A percentile compares a stretch with the other conserved stretches of the same genome.
Evolutionary conservation across 495 filamentous ascomycete genomes (phyloP).

Genomic region (Sordaria brevicollis): DNA sequence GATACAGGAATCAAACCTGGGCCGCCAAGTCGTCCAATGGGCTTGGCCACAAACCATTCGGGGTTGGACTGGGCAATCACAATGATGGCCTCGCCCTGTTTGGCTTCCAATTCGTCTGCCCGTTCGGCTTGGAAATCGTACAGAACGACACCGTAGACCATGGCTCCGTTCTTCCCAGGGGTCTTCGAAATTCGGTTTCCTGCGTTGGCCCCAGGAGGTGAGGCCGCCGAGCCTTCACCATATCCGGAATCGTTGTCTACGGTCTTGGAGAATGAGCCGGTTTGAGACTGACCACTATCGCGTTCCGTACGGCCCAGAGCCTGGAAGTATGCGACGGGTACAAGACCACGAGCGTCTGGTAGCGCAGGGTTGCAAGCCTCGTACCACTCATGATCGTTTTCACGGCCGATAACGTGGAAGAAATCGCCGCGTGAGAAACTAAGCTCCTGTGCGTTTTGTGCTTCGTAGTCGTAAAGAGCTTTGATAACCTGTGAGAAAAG

Average conservation of each 20-base stretch:
- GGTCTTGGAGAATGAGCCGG: slow-evolving; percentile 30
- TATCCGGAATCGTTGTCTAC: slow-evolving; percentile 72
- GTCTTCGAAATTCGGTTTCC: slow-evolving; percentile 39
- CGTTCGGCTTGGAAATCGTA: slow-evolving; percentile 96
- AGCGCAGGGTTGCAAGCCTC: slow-evolving; percentile 95
- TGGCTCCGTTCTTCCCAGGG: slow-evolving; percentile 61
- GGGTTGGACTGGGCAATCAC: slow-evolving; percentile 99
- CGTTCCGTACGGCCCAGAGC: slow-evolving; percentile 81
- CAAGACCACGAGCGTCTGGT: slow-evolving; percentile 77
- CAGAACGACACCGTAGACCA: slow-evolving; percentile 93
- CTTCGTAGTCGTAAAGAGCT: slow-evolving; percentile 87
- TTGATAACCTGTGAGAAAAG: slow-evolving; percentile 67
- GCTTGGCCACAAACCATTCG: slow-evolving; percentile 99
- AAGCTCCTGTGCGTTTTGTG: slow-evolving; percentile 67
- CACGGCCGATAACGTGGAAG: slow-evolving; percentile 94
- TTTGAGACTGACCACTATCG: slow-evolving; percentile 71
- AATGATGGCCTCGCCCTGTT: slow-evolving; percentile 90
- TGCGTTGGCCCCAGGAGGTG: slow-evolving; percentile 26
- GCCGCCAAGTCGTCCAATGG: slow-evolving; percentile 86
- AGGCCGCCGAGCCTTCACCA: slow-evolving; percentile 45
- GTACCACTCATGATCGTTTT: slow-evolving; percentile 94
- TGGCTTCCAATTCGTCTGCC: slow-evolving; percentile 90
- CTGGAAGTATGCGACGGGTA: slow-evolving; percentile 90
- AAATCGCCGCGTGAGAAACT: slow-evolving; percentile 92
- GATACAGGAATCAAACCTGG: slow-evolving; percentile 94